These are phyloP conservation scores for Russula lepida DNA, from an alignment of 768 basidiomycete genomes.

Conservation along the genomic window DNA sequence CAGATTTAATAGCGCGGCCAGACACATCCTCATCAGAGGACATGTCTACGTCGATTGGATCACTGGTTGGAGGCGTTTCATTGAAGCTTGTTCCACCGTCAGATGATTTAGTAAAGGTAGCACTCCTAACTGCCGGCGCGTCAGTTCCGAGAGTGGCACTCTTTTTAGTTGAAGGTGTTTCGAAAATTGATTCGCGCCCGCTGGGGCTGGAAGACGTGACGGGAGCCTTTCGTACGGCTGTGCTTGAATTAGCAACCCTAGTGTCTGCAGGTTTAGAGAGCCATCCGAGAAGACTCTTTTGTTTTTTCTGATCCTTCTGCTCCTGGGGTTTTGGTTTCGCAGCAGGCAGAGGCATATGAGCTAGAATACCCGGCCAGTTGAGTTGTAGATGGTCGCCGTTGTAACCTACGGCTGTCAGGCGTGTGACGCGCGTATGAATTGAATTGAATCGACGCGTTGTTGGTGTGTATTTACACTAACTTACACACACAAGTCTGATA, in stretches of 20 bases:
- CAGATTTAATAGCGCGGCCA: neutral
- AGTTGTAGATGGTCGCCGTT: neutral
- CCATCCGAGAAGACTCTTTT: constrained; percentile 68
- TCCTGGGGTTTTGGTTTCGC: constrained; percentile 11
- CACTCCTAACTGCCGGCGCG: constrained; percentile 35
- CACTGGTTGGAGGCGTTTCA: constrained; percentile 70
- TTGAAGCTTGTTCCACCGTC: constrained; percentile 39
- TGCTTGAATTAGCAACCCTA: constrained; percentile 10
- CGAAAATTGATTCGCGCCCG: constrained; percentile 19
- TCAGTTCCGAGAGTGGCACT: constrained; percentile 19
- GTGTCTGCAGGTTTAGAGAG: constrained; percentile 33
- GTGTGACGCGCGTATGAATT: neutral
- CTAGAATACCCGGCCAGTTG: neutral
- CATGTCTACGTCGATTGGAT: constrained; percentile 72
- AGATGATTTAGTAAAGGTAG: constrained; percentile 36
- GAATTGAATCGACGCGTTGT: constrained; percentile 19
- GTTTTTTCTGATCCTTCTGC: constrained; percentile 38
- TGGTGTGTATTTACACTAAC: constrained; percentile 8
- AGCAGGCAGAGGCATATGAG: constrained; percentile 8
- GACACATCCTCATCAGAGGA: constrained; percentile 41
- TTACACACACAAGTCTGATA: no score
- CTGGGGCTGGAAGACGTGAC: constrained; percentile 16
- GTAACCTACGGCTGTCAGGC: neutral
- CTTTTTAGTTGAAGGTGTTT: constrained; percentile 20
- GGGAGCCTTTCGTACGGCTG: neutral